phyloP scores from a whole-genome alignment of 169 alveolate species.

The Pseudocohnilembus persalinus region DNA sequence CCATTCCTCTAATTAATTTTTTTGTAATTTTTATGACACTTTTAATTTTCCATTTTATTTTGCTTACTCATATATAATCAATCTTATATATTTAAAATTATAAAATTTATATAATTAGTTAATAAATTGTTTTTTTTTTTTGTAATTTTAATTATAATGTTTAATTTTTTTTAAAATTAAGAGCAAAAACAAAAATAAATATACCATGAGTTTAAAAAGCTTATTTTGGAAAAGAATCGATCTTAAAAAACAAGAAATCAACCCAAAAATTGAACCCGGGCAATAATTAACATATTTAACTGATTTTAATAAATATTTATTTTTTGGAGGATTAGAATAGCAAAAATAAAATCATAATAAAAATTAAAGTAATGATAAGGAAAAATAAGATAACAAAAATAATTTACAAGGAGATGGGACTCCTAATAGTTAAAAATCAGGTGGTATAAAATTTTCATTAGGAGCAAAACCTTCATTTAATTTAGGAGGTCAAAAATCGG shows the following conservation, averaged over 20 bases:
- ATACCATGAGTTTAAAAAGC: not conserved
- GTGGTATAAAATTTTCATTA: slow-evolving; percentile 31
- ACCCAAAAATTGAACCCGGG: slow-evolving; percentile 38
- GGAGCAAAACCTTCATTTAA: no score
- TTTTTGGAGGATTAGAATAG: slow-evolving; percentile 30
- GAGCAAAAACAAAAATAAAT: no score
- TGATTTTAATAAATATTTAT: slow-evolving; percentile 38
- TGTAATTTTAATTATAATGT: no score
- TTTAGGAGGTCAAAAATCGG: no score
- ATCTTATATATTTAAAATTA: no score
- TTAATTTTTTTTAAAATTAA: no score
- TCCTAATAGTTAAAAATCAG: slow-evolving; percentile 28
- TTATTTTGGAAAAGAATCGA: slow-evolving; percentile 1
- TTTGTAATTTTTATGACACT: no score
- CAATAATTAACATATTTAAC: slow-evolving; percentile 30
- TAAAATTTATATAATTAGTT: no score
- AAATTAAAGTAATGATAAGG: not conserved
- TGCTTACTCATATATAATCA: no score
- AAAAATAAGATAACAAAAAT: slow-evolving; percentile 8
- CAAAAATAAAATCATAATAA: not conserved
- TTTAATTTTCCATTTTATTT: no score
- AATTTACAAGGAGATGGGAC: slow-evolving; percentile 20
- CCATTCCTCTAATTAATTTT: no score
- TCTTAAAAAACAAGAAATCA: slow-evolving; percentile 11
- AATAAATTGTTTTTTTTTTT: no score